Evolutionary conservation across 768 basidiomycete genomes (phyloP).

Genomic region (Leccinum ochraceum): DNA sequence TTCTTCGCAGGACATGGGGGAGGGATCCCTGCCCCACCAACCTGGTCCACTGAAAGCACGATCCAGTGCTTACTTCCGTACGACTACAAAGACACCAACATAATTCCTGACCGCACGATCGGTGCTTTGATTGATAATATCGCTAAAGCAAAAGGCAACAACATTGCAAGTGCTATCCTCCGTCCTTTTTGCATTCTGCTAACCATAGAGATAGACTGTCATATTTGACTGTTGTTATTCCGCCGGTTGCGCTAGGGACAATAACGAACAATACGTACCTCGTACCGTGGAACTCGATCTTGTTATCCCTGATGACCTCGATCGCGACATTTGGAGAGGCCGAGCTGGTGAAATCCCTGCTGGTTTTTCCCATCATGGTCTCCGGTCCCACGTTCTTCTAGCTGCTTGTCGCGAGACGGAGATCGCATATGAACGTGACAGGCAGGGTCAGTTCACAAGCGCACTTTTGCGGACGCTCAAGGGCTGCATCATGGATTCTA

Average conservation of each 20-base stretch:
- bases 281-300: constrained; percentile 7
- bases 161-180: constrained; percentile 34
- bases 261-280: not conserved
- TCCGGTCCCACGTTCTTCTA: constrained; percentile 42
- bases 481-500: not conserved
- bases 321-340: constrained; percentile 27
- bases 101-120: constrained; percentile 15
- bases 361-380: constrained; percentile 29
- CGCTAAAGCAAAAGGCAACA: constrained; percentile 23
- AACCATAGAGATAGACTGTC: constrained; percentile 36
- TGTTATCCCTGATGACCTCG: constrained; percentile 19
- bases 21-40: constrained; percentile 30
- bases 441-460: constrained; percentile 27
- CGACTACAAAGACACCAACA: constrained; percentile 17
- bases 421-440: constrained; percentile 27
- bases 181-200: not conserved
- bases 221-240: constrained; percentile 51
- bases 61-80: too few relatives aligned
- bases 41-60: constrained; percentile 9
- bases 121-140: constrained; percentile 7
- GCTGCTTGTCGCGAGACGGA: constrained; percentile 43
- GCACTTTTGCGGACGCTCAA: constrained; percentile 21
- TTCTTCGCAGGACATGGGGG: constrained; percentile 49
- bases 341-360: constrained; percentile 13
- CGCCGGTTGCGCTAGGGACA: constrained; percentile 34